Percentiles rank a stretch among this genome's conserved stretches.
These are phyloP conservation scores for Nakazawaea ambrosiae DNA, from an alignment of 805 yeast species.

Conservation along the genomic window DNA sequence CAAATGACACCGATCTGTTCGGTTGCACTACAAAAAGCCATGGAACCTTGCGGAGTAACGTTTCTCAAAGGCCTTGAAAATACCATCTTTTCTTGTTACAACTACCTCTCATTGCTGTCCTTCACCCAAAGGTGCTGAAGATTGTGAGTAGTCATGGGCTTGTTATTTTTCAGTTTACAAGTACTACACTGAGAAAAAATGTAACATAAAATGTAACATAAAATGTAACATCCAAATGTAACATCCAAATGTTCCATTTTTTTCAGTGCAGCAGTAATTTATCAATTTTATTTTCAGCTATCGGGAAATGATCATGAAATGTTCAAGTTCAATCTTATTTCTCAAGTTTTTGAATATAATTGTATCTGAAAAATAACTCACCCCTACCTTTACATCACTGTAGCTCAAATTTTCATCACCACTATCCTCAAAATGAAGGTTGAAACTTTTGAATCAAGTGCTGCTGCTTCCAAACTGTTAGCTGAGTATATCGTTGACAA, in stretches of 20 bases:
- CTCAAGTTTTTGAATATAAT: neutral
- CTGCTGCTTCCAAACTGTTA: conserved; percentile 35
- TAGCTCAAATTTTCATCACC: neutral
- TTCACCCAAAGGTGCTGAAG: neutral
- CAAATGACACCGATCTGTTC: too few species aligned
- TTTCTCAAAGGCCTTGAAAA: too few species aligned
- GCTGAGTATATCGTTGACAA: conserved; percentile 37
- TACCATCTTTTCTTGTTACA: too few species aligned
- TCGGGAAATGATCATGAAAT: too few species aligned
- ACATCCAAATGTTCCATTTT: neutral
- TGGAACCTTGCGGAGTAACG: too few species aligned
- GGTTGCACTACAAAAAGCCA: too few species aligned
- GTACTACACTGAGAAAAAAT: neutral
- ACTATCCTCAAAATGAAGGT: conserved; percentile 14
- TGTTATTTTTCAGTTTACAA: neutral
- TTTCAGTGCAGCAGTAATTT: neutral
- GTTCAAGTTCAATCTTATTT: too few species aligned
- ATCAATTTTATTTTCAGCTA: too few species aligned
- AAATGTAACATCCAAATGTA: neutral
- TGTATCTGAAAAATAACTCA: neutral
- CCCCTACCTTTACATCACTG: neutral
- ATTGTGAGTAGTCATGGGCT: neutral
- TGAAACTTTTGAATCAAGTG: conserved; percentile 25
- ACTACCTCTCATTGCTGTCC: neutral
- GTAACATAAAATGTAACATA: too few species aligned